Base-by-base conservation (phyloP, 208 protist genomes). In the Leishmania martiniquensis region DNA sequence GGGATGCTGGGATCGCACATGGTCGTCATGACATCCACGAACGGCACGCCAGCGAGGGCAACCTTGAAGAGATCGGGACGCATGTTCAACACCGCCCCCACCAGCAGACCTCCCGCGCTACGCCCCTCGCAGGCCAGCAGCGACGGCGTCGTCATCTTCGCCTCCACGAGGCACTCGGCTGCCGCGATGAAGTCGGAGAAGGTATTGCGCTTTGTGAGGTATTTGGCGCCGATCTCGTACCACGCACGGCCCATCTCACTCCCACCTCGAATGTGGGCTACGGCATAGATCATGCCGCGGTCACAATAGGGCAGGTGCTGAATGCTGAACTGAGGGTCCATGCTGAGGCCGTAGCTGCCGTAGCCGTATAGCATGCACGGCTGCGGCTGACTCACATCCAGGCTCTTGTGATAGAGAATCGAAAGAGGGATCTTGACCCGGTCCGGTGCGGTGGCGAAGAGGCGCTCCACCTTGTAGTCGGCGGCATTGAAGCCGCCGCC, bases 21-120 rank as follows among this genome's bases (percentile, higher is more conserved):
- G 42, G 97, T 98, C 62, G 91, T 98, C 89, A 98, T 93, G 37
- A 98, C 87, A 75, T 99, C 98, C 9, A 99, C 96, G 80, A 99
- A 99, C 17, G 96, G 96, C 34, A 98, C 98, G 39, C 92, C 88
- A 3, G 95, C 92, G 45, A 98, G 80, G 15, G 93, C 95, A 10
- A 82, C 93, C 55, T 86, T 71, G 83, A 97, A 98, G 67, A 98
- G 87, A 73, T 98, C 91, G 2, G 96, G 96, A 1, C 89, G 91
- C 89, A 98, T 96, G 80, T 98, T 98, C n/a, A 98, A 71, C 62
- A 95, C 92, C 12, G 95, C 91, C 22, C 96, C 97, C 66, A 98
- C 93, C 25, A 98, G 87, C 52, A 99, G 84, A 2, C 97, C 98
- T 54, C 98, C 98, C 1, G 98, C 98, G 80, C 91, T 97, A 54